Evolutionary conservation across 2,329 filamentous ascomycete genomes (phyloP), one percentile per base, ranked within the genome.

Genomic region (Myriosclerotinia curreyana): DNA sequence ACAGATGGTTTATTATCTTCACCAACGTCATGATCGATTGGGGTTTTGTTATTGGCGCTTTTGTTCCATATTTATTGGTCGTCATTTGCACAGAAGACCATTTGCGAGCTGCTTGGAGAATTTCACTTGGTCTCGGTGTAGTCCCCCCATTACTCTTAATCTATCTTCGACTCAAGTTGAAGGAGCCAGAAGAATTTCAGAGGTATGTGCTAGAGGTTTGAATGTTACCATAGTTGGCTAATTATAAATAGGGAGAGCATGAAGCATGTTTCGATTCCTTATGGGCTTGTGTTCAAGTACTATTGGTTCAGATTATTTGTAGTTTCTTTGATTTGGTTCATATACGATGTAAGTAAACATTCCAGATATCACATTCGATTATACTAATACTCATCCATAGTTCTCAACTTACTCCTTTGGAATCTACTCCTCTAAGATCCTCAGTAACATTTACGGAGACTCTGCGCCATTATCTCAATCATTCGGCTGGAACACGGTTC

Each of bases 1-100:
- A 97, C 74, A 82, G 89, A 48, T 96, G 92, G 91, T 97, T 93
- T 74, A 91, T 94, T 71, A 81, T 96, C 68, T 96, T 95, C 76
- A 96, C 91, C 54, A 96, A 96, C 76, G 86, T 89, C 31, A 90
- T 92, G 80, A 96, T 96, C 66, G 91, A 96, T 73, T 84, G 86
- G 61, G 92, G 91, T 0, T 96, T 96, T 69, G 69, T 72, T 1
- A 80, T 94, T 63, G 87, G 91, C 11, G 87, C 90, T 0, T 85
- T 96, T 66, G 86, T 95, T 1, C 90, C 92, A 0, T 86, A 87
- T 77, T 79, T 89, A 53, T 75, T 89, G 36, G 82, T 85, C 15
- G 70, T 85, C 69, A 83, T 87, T 28, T 80, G 82, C 64, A 71
- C 70, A 0, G 69, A 74, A 69, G 76, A 82, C 11, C 87, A 94